Base-by-base conservation (phyloP, 2,329 filamentous ascomycete genomes). In the Fusarium sp. region DNA sequence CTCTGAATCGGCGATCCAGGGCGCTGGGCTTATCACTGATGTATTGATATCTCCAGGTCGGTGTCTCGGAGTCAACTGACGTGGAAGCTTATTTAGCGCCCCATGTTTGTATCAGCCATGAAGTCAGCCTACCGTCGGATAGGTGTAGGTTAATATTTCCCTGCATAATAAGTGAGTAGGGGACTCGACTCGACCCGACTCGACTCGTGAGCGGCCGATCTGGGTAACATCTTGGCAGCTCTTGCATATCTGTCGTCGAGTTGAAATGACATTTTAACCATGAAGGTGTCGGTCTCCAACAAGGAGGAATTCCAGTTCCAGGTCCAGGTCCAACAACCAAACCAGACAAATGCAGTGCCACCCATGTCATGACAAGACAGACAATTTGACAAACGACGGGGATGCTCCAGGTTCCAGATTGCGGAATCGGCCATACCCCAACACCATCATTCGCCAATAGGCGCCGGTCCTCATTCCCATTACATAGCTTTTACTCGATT, bases 401-500 rank as follows among this genome's bases (percentile, higher is more conserved):
- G 61, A 73, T 56, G 64, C 55, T 61, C 69, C 69, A 69, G 54
- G 65, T 48, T 63, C 70, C 47, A 69, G 48, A 68, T 74, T 73
- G 66, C 73, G 66, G 75, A 72, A 75, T 74, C 64, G 71, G 73
- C 48, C 63, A 70, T 70, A 66, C 33, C 52, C 47, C 66, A 35
- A 49, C 56, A 45, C 39, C 55, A 63, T 67, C 63, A 78, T 78
- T 78, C 74, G 77, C 66, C 74, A 66, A 75, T 77, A 76, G 72
- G 68, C 76, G 73, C 72, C 67, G 42, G 38, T 68, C 56, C 72
- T 51, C 62, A 59, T 78, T 78, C 69, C 60, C 54, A 78, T 78
- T 78, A 78, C 77, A 75, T 79, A 78, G 77, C 64, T 75, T 66
- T 78, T 78, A 78, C 77, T 70, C 77, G 74, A 79, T 78, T 79